Conservation (phyloP, 2,329 filamentous ascomycete species). For the Ophiostoma quercus region DNA sequence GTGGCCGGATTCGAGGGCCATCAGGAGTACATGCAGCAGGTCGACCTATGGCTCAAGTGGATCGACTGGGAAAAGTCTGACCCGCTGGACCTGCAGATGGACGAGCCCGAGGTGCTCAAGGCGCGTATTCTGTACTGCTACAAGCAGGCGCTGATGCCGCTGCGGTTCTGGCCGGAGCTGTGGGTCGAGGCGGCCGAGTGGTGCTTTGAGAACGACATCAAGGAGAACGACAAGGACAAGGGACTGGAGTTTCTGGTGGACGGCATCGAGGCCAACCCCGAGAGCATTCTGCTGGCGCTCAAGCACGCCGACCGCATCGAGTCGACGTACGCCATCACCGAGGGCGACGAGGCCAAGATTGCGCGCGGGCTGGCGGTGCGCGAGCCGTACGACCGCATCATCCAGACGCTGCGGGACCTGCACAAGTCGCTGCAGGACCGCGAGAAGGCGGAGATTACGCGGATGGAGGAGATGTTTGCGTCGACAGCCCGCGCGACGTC, state of each 20-base stretch:
- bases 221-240: conserved; percentile 52
- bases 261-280: conserved; percentile 83
- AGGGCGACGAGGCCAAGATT: conserved; percentile 67
- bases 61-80: conserved; percentile 93
- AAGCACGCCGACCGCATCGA: conserved; percentile 87
- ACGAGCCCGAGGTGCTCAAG: conserved; percentile 70
- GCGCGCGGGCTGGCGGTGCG: conserved; percentile 74
- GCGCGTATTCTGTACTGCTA: conserved; percentile 83
- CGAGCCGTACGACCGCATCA: conserved; percentile 74
- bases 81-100: conserved; percentile 75
- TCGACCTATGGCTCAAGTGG: conserved; percentile 89
- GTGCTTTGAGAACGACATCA: conserved; percentile 72
- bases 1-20: conserved; percentile 81
- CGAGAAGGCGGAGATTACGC: conserved; percentile 54
- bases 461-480: conserved; percentile 48
- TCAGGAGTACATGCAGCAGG: conserved; percentile 75
- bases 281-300: conserved; percentile 84
- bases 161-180: conserved; percentile 91
- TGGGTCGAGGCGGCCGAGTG: conserved; percentile 95
- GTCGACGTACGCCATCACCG: conserved; percentile 67
- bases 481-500: conserved; percentile 28
- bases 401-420: conserved; percentile 84
- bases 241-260: conserved; percentile 75
- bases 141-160: conserved; percentile 85
- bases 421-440: conserved; percentile 65